Conservation (phyloP, 768 basidiomycete species). For the Boletus reticuloceps region DNA sequence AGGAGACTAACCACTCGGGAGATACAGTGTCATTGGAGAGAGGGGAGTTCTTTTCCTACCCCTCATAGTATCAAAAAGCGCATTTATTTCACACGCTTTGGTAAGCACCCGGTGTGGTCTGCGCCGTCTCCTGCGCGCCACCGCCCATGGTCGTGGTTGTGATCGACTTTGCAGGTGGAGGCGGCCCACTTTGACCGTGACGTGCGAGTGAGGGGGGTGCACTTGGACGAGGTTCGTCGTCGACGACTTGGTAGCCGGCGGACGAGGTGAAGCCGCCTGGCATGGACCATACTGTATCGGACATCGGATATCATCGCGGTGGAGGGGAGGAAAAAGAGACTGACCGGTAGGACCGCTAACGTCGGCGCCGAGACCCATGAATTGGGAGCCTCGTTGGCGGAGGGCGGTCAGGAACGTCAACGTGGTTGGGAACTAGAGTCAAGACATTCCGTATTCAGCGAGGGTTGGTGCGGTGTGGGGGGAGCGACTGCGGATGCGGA, state of each 20-base stretch:
- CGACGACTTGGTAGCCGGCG: conserved; percentile 59
- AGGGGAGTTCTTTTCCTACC: too few relatives aligned
- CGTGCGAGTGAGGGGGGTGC: conserved; percentile 4
- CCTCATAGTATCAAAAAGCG: too few relatives aligned
- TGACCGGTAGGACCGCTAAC: conserved; percentile 57
- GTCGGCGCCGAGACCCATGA: conserved; percentile 51
- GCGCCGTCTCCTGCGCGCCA: conserved; percentile 4
- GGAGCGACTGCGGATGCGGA: neutral
- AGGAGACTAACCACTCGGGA: too few relatives aligned
- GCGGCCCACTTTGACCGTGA: neutral
- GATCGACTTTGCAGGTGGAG: conserved; percentile 15
- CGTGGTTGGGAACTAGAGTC: conserved; percentile 55
- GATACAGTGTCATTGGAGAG: too few relatives aligned
- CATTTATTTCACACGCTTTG: conserved; percentile 16
- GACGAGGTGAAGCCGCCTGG: conserved; percentile 65
- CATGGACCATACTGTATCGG: conserved; percentile 69
- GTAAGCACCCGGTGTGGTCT: conserved; percentile 24
- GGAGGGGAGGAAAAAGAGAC: neutral
- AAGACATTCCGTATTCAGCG: neutral
- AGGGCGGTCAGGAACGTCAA: conserved; percentile 48
- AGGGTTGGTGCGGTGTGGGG: neutral
- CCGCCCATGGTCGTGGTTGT: neutral
- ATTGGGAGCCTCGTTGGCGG: conserved; percentile 57
- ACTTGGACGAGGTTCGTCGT: conserved; percentile 37
- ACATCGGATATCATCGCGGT: neutral